Base-by-base conservation (phyloP, 768 basidiomycete species). In the Trametes gibbosa region DNA sequence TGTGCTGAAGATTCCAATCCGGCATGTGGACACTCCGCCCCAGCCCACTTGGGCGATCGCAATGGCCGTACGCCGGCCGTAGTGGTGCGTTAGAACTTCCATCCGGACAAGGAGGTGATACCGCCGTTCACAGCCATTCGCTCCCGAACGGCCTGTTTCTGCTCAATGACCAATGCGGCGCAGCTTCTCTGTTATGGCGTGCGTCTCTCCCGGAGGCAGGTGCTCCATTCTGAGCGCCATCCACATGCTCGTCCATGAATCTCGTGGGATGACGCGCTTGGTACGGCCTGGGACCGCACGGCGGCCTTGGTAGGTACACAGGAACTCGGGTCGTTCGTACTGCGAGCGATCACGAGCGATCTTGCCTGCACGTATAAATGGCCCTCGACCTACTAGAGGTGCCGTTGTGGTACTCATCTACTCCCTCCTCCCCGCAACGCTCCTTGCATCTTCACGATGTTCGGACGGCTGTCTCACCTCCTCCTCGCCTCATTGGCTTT, bases 401-500 rank as follows among this genome's bases (percentile, higher is more conserved):
- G 27, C 43, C 50, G 25, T 25, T 13, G 60, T 53, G 50, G 50
- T 25, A 23, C 46, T 19, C 27, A 25, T 40, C 53, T 16, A 45
- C n/a, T 16, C 27, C 39, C 24, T 50, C 24, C 32, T 35, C 50
- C 21, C 37, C 49, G 25, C 27, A 14, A 42, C 55, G 13, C 19
- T n/a, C 24, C 7, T 19, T 24, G 27, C 35, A 25, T 27, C 46
- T 29, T 5, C 48, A 24, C 55, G 29, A 61, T 61, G 60, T 37
- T 61, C 34, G 35, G 43, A 17, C 54, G 50, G 29, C 50, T 61
- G 43, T 47, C 54, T 7, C 50, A 56, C 17, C 43, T 56, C 16
- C 50, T 61, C 39, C 53, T 63, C 27, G 48, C 60, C 19, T 39
- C 53, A 27, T 43, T 60, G 29, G 58, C 58, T 19, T n/a, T 53